Evolutionary conservation across 352 stramenopile genomes (phyloP), one percentile per base, ranked within the genome.

Genomic region (Blastocystis sp.): DNA sequence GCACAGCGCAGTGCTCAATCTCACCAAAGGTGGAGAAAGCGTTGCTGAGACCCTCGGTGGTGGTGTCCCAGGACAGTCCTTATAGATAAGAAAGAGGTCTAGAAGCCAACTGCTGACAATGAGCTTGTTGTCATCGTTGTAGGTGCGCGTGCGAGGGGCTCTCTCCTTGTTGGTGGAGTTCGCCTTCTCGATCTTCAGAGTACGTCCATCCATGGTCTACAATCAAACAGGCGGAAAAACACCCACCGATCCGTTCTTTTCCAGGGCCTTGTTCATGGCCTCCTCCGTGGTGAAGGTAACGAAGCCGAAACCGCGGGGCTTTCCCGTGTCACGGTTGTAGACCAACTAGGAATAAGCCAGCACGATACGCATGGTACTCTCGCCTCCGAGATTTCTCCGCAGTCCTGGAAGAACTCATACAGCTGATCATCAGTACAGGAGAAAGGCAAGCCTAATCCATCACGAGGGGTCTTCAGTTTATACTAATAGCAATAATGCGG

Each of bases 321-420:
- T 80, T 10, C 52, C 52, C 3, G n/a, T 80, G 17, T 65, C 34
- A 43, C 60, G 19, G n/a, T 80, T n/a, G 10, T 24, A 42, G 10
- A 81, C n/a, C 9, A 81, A 9, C 71, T 81, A 65, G 7, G 14
- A 34, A 40, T 64, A 52, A 64, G 38, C 19, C 9, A 64, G 9
- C 24, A 11, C 24, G 1, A 9, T 24, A 57, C 17, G 40, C 3
- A 87, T 7, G 59, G 17, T 65, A 87, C 77, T 3, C 14, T 62
- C 21, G 2, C 24, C 11, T 87, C 77, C 19, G 77, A 60, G 24
- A 87, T 87, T 19, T 76, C 77, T 45, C 77, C 77, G 40, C 77
- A 87, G 2, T 87, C 77, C 65, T 87, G 17, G 60, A 87, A 87
- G 48, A 63, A 57, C 4, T 88, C 78, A 78, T 88, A 64, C 11